These are phyloP conservation scores for Polygonum aviculare DNA, from an alignment of 148 eudicot species.

Conservation along the genomic window DNA sequence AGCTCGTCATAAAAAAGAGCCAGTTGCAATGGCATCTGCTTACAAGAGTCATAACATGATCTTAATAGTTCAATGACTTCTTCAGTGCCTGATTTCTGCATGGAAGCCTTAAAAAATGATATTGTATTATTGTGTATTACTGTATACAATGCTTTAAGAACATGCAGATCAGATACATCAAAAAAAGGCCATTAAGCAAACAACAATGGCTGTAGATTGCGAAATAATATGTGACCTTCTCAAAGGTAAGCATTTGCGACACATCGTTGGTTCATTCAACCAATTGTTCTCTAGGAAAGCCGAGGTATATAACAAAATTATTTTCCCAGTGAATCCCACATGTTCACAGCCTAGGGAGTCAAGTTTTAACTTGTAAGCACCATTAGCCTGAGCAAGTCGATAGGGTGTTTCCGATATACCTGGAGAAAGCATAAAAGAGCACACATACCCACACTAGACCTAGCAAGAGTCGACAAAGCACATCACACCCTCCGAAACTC, in stretches of 20 bases:
- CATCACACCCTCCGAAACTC: no score
- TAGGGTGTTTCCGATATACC: no score
- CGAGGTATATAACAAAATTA: background rate
- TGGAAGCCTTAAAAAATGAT: background rate
- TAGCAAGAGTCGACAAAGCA: no score
- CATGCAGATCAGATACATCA: constrained; percentile 1
- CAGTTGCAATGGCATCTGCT: constrained; percentile 39
- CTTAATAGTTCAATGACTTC: constrained; percentile 53
- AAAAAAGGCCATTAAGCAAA: background rate
- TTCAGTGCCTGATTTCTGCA: constrained; percentile 40
- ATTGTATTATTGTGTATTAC: background rate
- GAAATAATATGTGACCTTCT: background rate
- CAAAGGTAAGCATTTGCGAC: background rate
- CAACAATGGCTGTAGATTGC: background rate
- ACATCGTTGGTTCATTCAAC: background rate
- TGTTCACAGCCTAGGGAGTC: no score
- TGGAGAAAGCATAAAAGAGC: no score
- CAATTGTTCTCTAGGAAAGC: background rate
- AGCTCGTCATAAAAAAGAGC: constrained; percentile 53
- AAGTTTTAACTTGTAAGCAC: no score
- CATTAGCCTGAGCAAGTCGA: no score
- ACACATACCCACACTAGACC: no score
- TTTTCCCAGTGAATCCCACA: no score
- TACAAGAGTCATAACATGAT: constrained; percentile 44
- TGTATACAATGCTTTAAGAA: background rate